phyloP scores from a whole-genome alignment of 1,284 basidiomycete genomes.

The Apiotrichum veenhuisii region DNA sequence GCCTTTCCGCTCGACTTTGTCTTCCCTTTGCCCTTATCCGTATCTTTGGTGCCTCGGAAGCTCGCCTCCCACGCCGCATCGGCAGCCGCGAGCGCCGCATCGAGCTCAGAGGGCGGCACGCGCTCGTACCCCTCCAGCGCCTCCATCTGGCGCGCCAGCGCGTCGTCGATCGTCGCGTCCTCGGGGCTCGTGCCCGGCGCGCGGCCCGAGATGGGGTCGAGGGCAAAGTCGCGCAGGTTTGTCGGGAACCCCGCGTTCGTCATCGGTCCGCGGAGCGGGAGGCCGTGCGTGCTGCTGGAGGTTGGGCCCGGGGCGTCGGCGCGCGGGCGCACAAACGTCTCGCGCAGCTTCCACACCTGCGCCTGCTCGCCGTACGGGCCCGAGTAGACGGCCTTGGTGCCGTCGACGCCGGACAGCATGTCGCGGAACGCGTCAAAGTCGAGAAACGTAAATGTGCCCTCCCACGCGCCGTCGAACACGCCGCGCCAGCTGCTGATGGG shows the following conservation, averaged over 20 bases:
- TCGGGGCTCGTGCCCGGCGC: constrained; percentile 28
- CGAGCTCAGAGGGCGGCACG: constrained; percentile 35
- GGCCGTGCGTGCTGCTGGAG: constrained; percentile 4
- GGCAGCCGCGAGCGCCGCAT: constrained; percentile 21
- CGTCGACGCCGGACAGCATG: constrained; percentile 47
- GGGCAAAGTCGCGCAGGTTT: constrained; percentile 23
- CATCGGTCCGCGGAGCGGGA: constrained; percentile 37
- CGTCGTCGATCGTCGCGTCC: constrained; percentile 33
- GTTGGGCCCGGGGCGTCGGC: neutral
- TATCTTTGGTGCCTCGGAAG: too few species aligned
- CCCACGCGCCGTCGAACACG: constrained; percentile 54
- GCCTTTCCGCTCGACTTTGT: neutral
- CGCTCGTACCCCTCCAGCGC: constrained; percentile 41
- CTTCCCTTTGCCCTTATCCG: neutral
- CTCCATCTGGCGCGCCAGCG: constrained; percentile 39
- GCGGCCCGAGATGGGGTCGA: constrained; percentile 9
- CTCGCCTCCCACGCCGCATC: constrained; percentile 5
- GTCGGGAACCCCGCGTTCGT: constrained; percentile 47
- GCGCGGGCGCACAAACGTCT: constrained; percentile 48
- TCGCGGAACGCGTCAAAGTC: constrained; percentile 55
- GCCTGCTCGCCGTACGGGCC: constrained; percentile 56
- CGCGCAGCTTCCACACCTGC: constrained; percentile 56
- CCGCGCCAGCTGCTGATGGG: constrained; percentile 48
- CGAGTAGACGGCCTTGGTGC: constrained; percentile 49
- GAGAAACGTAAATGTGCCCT: constrained; percentile 56